A percentile compares a stretch with the other conserved stretches of the same genome.
These are phyloP conservation scores for Calonectria crousiana DNA, from an alignment of 2,329 filamentous ascomycete species.

Conservation along the genomic window DNA sequence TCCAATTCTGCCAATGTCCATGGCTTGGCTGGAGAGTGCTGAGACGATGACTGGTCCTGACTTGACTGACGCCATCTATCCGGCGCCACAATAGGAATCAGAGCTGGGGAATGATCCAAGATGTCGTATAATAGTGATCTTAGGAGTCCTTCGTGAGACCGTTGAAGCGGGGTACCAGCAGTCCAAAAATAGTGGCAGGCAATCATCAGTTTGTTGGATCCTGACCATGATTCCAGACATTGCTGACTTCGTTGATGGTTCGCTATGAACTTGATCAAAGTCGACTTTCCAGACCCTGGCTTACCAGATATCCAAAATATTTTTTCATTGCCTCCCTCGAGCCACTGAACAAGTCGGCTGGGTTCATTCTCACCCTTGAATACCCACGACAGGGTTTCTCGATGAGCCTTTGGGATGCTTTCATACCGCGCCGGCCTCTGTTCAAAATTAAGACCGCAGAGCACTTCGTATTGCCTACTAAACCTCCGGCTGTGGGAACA, in stretches of 20 bases:
- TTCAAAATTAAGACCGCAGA: not conserved
- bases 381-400: not conserved
- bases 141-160: slow-evolving; percentile 19
- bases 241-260: not conserved
- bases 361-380: slow-evolving; percentile 25
- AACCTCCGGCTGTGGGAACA: not conserved
- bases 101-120: slow-evolving; percentile 11
- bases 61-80: slow-evolving; percentile 12
- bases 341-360: slow-evolving; percentile 30
- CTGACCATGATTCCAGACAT: not conserved
- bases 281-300: slow-evolving; percentile 46
- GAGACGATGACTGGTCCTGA: not conserved
- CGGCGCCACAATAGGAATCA: not conserved
- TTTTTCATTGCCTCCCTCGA: slow-evolving; percentile 16
- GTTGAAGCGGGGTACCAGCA: slow-evolving; percentile 26
- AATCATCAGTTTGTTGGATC: not conserved
- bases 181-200: slow-evolving; percentile 31
- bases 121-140: slow-evolving; percentile 31
- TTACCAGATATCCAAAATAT: slow-evolving; percentile 50
- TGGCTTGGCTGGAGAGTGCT: not conserved
- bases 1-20: slow-evolving; percentile 20
- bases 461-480: not conserved
- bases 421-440: not conserved
- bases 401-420: slow-evolving; percentile 36
- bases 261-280: slow-evolving; percentile 24